These are phyloP conservation scores for Penicillium paneum DNA, from an alignment of 2,329 filamentous ascomycete genomes.

Conservation along the genomic window DNA sequence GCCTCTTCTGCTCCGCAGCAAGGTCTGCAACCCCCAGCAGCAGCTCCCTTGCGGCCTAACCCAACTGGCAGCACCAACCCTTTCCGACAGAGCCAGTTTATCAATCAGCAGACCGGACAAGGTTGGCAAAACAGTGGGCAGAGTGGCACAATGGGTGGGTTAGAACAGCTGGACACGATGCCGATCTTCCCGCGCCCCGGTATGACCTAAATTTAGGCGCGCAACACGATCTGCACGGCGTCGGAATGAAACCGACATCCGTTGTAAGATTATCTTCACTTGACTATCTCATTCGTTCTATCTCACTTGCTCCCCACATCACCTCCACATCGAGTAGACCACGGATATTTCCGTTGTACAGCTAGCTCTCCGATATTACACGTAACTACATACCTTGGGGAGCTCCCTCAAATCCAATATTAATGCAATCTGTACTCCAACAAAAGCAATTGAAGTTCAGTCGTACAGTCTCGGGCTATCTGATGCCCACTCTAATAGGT, in stretches of 20 bases:
- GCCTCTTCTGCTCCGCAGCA: conserved; percentile 41
- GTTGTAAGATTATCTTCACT: conserved; percentile 5
- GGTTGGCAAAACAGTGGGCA: conserved; percentile 77
- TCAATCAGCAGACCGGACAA: conserved; percentile 81
- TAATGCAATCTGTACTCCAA: neutral
- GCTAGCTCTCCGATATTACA: neutral
- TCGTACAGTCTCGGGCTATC: neutral
- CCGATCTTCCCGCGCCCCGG: conserved; percentile 82
- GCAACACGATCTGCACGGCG: neutral
- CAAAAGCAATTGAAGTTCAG: neutral
- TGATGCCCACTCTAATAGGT: neutral
- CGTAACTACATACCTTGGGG: neutral
- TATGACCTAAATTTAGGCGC: conserved; percentile 30
- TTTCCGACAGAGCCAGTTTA: conserved; percentile 85
- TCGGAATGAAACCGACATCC: conserved; percentile 1
- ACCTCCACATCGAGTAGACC: conserved; percentile 3
- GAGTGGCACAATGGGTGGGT: conserved; percentile 72
- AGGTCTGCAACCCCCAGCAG: conserved; percentile 30
- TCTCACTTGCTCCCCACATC: conserved; percentile 3
- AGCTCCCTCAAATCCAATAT: neutral
- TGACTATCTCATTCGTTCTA: conserved; percentile 6
- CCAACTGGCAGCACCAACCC: conserved; percentile 89
- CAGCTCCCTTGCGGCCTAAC: conserved; percentile 63
- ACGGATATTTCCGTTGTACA: neutral
- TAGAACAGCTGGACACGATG: conserved; percentile 72